A percentile compares a stretch with the other conserved stretches of the same genome.
Evolutionary conservation across 23 red algal species (phyloP).

Genomic region (Gracilaria caudata): DNA sequence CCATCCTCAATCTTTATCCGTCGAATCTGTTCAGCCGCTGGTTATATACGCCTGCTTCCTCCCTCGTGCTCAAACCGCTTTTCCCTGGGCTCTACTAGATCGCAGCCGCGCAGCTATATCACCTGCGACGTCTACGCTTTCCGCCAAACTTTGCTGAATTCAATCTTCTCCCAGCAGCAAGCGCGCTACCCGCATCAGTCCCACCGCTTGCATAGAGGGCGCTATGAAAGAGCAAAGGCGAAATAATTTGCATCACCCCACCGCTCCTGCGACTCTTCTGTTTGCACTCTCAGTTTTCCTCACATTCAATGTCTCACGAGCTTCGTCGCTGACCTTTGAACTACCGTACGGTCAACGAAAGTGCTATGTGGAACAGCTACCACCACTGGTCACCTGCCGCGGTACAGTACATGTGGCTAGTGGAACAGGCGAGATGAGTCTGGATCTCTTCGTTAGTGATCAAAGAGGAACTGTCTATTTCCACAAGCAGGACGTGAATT

Average conservation of each 20-base stretch:
- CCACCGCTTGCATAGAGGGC: neutral
- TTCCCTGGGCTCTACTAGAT: neutral
- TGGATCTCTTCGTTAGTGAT: slow-evolving; percentile 78
- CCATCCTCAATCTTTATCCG: neutral
- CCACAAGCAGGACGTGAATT: slow-evolving; percentile 71
- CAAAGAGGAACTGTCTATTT: slow-evolving; percentile 48
- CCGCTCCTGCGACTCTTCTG: neutral
- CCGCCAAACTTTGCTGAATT: neutral
- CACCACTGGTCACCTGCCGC: slow-evolving; percentile 21
- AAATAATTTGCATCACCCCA: neutral
- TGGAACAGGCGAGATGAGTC: slow-evolving; percentile 69
- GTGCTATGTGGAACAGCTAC: slow-evolving; percentile 72
- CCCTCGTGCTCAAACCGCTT: neutral
- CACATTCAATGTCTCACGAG: neutral
- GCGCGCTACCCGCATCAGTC: neutral
- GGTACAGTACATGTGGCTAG: slow-evolving; percentile 67
- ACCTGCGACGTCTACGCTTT: neutral
- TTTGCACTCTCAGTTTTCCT: neutral
- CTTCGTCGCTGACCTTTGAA: slow-evolving; percentile 62
- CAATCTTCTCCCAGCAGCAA: neutral
- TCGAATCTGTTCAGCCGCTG: neutral
- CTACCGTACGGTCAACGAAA: slow-evolving; percentile 67
- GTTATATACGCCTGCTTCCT: neutral
- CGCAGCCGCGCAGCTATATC: neutral
- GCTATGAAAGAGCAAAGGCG: neutral